Conservation (phyloP, 768 basidiomycete species). For the Hypholoma sublateritium region DNA sequence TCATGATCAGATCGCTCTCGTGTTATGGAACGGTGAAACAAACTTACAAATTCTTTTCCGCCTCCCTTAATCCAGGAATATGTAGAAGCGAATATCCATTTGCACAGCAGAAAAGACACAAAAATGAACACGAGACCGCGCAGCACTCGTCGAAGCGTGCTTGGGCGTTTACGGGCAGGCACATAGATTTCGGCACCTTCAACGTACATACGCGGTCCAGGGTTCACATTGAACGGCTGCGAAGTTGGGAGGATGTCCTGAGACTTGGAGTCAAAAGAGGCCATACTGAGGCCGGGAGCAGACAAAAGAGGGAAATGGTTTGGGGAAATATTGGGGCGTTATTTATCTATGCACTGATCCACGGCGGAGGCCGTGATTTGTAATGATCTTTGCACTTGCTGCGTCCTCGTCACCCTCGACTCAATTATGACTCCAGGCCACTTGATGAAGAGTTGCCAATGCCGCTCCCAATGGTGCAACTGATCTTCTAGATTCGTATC, state of each 20-base stretch:
- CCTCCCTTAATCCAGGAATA: not conserved
- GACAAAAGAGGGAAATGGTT: not conserved
- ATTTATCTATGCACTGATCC: no score
- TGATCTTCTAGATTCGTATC: not conserved
- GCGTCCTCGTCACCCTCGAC: not conserved
- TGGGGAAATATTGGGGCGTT: no score
- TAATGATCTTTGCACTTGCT: not conserved
- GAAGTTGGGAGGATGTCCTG: not conserved
- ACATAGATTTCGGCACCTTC: not conserved
- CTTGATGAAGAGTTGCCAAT: not conserved
- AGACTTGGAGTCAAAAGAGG: not conserved
- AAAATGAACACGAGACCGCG: constrained; percentile 1
- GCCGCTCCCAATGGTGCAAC: not conserved
- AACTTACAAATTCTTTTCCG: no score
- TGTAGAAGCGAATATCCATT: not conserved
- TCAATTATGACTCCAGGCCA: no score
- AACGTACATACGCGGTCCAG: not conserved
- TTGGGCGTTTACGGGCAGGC: not conserved
- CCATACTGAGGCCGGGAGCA: not conserved
- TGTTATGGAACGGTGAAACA: no score
- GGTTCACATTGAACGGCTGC: not conserved
- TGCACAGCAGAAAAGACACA: not conserved
- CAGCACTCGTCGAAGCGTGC: not conserved
- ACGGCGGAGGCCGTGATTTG: not conserved
- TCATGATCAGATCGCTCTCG: not conserved